Evolutionary conservation across 73 alveolate genomes (phyloP).

Genomic region (Durusdinium trenchii): DNA sequence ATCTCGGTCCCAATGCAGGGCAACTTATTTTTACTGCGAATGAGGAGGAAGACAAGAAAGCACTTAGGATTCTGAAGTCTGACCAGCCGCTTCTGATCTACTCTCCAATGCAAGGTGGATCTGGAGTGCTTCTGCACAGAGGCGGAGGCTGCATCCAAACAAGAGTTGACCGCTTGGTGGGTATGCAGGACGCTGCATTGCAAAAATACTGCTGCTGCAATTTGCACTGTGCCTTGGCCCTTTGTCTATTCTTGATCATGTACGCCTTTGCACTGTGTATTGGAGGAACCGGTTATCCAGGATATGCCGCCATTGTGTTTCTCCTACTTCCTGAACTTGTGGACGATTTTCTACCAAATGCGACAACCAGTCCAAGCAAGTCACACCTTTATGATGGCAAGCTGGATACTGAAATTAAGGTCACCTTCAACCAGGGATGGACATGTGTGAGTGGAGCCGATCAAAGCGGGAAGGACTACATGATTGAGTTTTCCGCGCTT

Average conservation of each 20-base stretch:
- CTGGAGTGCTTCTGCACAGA: too few relatives aligned
- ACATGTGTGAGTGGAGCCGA: not conserved
- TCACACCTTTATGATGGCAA: not conserved
- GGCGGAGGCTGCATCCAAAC: not conserved
- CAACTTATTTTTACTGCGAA: too few relatives aligned
- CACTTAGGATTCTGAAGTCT: too few relatives aligned
- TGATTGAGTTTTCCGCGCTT: not conserved
- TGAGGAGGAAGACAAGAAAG: too few relatives aligned
- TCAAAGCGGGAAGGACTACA: not conserved
- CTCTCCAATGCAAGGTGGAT: too few relatives aligned
- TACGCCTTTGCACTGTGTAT: too few relatives aligned
- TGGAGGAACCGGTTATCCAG: too few relatives aligned
- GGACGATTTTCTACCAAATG: not conserved
- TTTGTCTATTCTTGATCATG: too few relatives aligned
- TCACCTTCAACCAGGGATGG: not conserved
- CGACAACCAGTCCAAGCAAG: not conserved
- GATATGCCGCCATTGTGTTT: not conserved
- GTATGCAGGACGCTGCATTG: not conserved
- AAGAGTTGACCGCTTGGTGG: not conserved
- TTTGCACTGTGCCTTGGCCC: too few relatives aligned
- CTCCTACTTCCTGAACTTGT: not conserved
- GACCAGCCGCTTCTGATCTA: too few relatives aligned
- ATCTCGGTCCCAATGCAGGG: too few relatives aligned
- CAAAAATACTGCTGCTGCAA: too few relatives aligned
- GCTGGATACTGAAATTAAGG: not conserved